Conservation (phyloP, 306 rosid species). For the Leucaena leucocephala region DNA sequence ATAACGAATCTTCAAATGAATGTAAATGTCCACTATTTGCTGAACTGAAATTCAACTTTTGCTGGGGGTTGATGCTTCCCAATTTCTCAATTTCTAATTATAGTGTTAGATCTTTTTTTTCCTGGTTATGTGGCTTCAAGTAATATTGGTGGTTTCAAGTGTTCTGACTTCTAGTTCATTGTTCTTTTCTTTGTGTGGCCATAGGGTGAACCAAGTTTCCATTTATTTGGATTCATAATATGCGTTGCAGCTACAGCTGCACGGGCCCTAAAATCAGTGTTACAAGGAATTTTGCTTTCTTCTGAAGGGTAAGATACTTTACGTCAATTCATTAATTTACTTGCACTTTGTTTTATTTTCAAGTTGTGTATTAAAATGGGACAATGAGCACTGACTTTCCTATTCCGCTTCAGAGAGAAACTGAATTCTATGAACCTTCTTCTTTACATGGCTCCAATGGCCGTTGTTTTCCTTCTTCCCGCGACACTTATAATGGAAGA, state of each 20-base stretch:
- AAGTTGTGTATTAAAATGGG: constrained; percentile 25
- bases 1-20: constrained; percentile 3
- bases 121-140: not conserved
- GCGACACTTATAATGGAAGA: constrained; percentile 98
- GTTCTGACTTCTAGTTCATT: constrained; percentile 28
- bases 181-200: constrained; percentile 37
- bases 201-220: constrained; percentile 99
- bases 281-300: constrained; percentile 97
- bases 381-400: constrained; percentile 35
- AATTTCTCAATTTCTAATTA: constrained; percentile 6
- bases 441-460: constrained; percentile 99
- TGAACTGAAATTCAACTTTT: constrained; percentile 14
- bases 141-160: constrained; percentile 19
- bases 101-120: not conserved
- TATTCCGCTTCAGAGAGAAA: constrained; percentile 78
- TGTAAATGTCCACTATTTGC: constrained; percentile 21
- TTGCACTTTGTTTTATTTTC: constrained; percentile 15
- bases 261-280: constrained; percentile 92
- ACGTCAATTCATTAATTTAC: constrained; percentile 2
- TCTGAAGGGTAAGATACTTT: constrained; percentile 79
- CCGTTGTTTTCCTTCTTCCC: constrained; percentile 95
- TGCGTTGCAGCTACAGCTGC: constrained; percentile 99
- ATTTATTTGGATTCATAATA: constrained; percentile 87
- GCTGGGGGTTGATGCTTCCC: constrained; percentile 21
- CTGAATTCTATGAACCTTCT: constrained; percentile 99